Conservation (phyloP, 1,139 yeast species). For the Blastobotrys raffinosifermentans region DNA sequence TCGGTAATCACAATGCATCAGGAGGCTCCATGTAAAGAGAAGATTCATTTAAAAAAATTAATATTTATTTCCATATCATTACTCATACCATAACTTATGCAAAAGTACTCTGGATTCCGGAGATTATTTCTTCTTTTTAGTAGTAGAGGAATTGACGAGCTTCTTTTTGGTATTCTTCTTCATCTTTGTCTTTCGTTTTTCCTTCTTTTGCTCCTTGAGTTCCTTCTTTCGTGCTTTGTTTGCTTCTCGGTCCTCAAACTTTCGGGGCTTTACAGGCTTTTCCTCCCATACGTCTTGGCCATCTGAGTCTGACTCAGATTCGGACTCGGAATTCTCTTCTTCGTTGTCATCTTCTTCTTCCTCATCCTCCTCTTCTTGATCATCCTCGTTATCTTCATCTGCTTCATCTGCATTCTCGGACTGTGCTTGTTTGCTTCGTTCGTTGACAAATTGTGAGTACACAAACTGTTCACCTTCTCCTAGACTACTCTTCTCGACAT, state of each 20-base stretch:
- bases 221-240: constrained; percentile 81
- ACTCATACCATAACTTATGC: neutral
- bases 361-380: constrained; percentile 31
- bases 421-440: no score
- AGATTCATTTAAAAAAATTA: constrained; percentile 1
- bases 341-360: constrained; percentile 26
- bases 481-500: constrained; percentile 69
- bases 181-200: constrained; percentile 84
- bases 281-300: constrained; percentile 43
- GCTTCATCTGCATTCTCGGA: constrained; percentile 13
- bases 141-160: constrained; percentile 27
- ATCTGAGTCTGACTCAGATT: constrained; percentile 36
- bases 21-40: constrained; percentile 47
- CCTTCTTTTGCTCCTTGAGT: constrained; percentile 77
- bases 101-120: neutral
- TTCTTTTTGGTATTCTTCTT: constrained; percentile 83
- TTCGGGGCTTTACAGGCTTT: constrained; percentile 46
- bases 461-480: constrained; percentile 79
- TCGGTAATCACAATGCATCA: constrained; percentile 61
- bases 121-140: constrained; percentile 15
- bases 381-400: constrained; percentile 20
- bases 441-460: constrained; percentile 29
- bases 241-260: constrained; percentile 74
- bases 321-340: constrained; percentile 36
- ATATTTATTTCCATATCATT: constrained; percentile 4